A percentile compares a stretch with the other conserved stretches of the same genome.
Conservation (phyloP, 2,329 filamentous ascomycete genomes). For the Catunica adiposa region DNA sequence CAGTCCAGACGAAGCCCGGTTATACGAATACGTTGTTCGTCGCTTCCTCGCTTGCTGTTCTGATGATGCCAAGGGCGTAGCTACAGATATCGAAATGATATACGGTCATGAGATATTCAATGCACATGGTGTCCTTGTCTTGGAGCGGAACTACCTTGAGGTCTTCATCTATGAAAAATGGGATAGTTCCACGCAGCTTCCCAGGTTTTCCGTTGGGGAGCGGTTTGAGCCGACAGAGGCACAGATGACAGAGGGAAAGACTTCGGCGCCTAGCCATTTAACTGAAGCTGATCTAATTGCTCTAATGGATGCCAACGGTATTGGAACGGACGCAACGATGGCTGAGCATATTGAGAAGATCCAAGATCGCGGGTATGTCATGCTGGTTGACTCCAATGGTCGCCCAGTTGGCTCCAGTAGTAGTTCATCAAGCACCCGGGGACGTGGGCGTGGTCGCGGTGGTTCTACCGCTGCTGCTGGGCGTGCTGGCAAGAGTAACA, state of each 20-base stretch:
- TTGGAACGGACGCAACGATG: conserved; percentile 97
- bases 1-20: conserved; percentile 49
- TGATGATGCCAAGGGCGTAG: conserved; percentile 74
- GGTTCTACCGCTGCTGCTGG: conserved; percentile 20
- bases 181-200: conserved; percentile 73
- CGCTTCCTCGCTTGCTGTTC: conserved; percentile 93
- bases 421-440: conserved; percentile 20
- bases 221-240: conserved; percentile 77
- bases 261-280: conserved; percentile 64
- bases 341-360: conserved; percentile 96
- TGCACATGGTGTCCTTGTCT: conserved; percentile 66
- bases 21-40: conserved; percentile 86
- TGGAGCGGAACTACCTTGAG: conserved; percentile 84
- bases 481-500: conserved; percentile 24
- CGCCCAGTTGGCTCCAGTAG: conserved; percentile 20
- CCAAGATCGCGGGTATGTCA: conserved; percentile 74
- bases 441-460: conserved; percentile 31
- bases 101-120: conserved; percentile 75
- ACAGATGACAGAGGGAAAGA: conserved; percentile 81
- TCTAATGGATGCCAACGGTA: conserved; percentile 96
- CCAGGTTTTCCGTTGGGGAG: conserved; percentile 64
- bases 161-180: conserved; percentile 95
- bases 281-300: conserved; percentile 92
- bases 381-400: conserved; percentile 36
- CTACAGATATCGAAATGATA: conserved; percentile 67